Base-by-base conservation (phyloP, 192 early-diverging fungal species). In the Rhizoclosmatium globosum region DNA sequence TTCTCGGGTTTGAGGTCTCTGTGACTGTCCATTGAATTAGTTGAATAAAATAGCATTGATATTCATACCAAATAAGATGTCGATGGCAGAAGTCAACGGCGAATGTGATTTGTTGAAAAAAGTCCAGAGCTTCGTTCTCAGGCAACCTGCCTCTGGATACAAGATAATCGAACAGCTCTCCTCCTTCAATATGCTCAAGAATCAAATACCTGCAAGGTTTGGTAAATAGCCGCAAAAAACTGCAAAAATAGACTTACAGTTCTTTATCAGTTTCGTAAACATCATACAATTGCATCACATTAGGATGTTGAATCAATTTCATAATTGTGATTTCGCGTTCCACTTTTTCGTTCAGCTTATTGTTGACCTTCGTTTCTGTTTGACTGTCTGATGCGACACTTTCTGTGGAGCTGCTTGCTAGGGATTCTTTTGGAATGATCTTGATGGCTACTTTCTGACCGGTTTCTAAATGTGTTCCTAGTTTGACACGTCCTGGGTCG, bases 81-180 rank as follows among this genome's bases (percentile, higher is more conserved):
- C 94, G 86, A 83, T 99, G 98, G 79, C 96, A 98, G 79, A 94
- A 98, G 78, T 96, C 95, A 31, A 98, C 92, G 0, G 94, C 98
- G 78, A 90, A 95, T 41, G 97, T 93, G 60, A 99, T 96, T 82
- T 98, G 98, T 84, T 98, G 97, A 81, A 98, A 99, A 81, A 97
- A 98, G 45, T 90, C 83, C 56, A 96, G 86, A 0, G 93, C 95
- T 76, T 97, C 96, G 66, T 87, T 85, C 79, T 98, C 96, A 47
- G 86, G 79, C 88, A 98, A 89, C 4, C 88, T 58, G 21, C 92
- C 92, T 64, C 85, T 79, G 47, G 87, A 81, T 4, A 93, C 89
- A 3, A 93, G 77, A 68, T 93, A 88, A 56, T 93, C 92, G 80
- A 93, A 93, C 72, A 93, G 82, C 83, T 93, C 92, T 61, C 92